Evolutionary conservation across 352 stramenopile genomes (phyloP).

Genomic region (Hyaloperonospora arabidopsidis): DNA sequence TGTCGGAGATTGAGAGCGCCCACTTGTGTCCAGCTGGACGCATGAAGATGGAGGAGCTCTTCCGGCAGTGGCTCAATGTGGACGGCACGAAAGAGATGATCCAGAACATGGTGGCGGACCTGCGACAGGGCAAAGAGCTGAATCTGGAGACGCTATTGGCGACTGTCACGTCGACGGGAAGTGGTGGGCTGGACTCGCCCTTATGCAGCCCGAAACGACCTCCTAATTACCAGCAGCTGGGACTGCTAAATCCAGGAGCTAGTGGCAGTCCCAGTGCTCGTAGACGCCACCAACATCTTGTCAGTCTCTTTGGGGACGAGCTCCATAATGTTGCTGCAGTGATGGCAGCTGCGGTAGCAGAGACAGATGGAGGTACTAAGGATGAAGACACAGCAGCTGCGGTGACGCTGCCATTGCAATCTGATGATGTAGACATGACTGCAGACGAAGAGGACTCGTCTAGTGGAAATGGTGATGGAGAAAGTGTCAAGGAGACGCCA

Average conservation of each 20-base stretch:
- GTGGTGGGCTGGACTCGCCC: slow-evolving; percentile 36
- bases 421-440: slow-evolving; percentile 45
- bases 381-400: slow-evolving; percentile 5
- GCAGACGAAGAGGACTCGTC: slow-evolving; percentile 19
- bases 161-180: slow-evolving; percentile 7
- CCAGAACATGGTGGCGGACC: slow-evolving; percentile 66
- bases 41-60: slow-evolving; percentile 86
- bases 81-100: slow-evolving; percentile 84
- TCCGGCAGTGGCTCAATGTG: slow-evolving; percentile 81
- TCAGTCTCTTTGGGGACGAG: slow-evolving; percentile 74
- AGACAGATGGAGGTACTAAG: slow-evolving; percentile 16
- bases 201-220: slow-evolving; percentile 73
- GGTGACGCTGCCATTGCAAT: background rate
- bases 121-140: slow-evolving; percentile 68
- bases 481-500: slow-evolving; percentile 2
- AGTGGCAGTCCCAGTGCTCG: slow-evolving; percentile 35
- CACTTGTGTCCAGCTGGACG: slow-evolving; percentile 67
- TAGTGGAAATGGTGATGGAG: slow-evolving; percentile 10
- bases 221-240: slow-evolving; percentile 73
- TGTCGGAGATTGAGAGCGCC: slow-evolving; percentile 78
- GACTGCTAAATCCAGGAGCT: slow-evolving; percentile 24
- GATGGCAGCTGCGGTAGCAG: slow-evolving; percentile 5
- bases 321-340: slow-evolving; percentile 34
- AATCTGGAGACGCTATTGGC: slow-evolving; percentile 35
- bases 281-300: slow-evolving; percentile 53